These are phyloP conservation scores for Pezicula carpinea DNA, from an alignment of 2,329 filamentous ascomycete genomes.

Conservation along the genomic window DNA sequence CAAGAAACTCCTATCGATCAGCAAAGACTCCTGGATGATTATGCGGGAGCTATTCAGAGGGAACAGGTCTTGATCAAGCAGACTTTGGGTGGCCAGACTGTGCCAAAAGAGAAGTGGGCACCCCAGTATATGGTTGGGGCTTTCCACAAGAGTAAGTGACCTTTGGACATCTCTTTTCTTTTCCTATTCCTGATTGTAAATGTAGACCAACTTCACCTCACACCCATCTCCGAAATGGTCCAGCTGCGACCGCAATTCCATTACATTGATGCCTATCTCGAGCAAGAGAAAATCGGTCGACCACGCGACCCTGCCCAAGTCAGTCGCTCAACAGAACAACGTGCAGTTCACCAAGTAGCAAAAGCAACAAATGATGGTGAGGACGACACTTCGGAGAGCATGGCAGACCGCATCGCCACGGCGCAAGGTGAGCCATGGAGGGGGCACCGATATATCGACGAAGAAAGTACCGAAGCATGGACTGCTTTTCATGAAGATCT, in stretches of 20 bases:
- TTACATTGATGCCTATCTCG: conserved; percentile 80
- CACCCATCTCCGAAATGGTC: conserved; percentile 75
- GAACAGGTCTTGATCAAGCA: conserved; percentile 73
- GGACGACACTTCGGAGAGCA: conserved; percentile 62
- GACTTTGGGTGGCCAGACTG: conserved; percentile 78
- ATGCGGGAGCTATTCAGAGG: conserved; percentile 62
- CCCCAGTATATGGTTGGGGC: conserved; percentile 81
- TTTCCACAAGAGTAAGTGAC: conserved; percentile 72
- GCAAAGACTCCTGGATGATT: conserved; percentile 44
- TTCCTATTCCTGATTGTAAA: conserved; percentile 4
- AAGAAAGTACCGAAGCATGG: conserved; percentile 73
- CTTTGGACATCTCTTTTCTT: not conserved
- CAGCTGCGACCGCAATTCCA: conserved; percentile 90
- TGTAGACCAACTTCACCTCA: conserved; percentile 78
- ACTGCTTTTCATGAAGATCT: conserved; percentile 70
- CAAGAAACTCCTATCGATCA: conserved; percentile 41
- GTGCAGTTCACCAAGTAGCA: conserved; percentile 81
- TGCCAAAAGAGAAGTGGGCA: conserved; percentile 56
- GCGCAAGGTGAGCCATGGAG: conserved; percentile 84
- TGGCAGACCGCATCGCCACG: conserved; percentile 66
- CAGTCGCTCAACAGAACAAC: conserved; percentile 45
- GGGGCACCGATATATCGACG: conserved; percentile 73
- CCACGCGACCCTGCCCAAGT: conserved; percentile 29
- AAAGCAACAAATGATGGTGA: conserved; percentile 71
- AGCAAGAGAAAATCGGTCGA: conserved; percentile 49